Evolutionary conservation across 495 filamentous ascomycete species (phyloP).

Genomic region (Talaromyces ruber): DNA sequence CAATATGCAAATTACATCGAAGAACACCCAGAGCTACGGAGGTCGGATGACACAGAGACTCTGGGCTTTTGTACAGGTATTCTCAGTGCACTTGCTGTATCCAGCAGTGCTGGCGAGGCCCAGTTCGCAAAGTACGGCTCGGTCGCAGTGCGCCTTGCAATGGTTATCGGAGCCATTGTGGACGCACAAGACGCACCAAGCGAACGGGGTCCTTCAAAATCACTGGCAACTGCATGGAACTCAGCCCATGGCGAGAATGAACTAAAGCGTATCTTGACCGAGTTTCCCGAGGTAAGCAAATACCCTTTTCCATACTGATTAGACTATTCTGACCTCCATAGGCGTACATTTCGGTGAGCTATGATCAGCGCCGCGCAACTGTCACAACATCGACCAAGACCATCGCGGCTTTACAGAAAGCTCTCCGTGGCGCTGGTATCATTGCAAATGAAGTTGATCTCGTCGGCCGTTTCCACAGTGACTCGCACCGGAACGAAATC

Average conservation of each 20-base stretch:
- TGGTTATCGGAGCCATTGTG: constrained; percentile 28
- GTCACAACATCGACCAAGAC: constrained; percentile 18
- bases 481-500: constrained; percentile 9
- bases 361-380: constrained; percentile 11
- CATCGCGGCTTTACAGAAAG: constrained; percentile 13
- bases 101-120: constrained; percentile 11
- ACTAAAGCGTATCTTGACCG: not conserved
- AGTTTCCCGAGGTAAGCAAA: not conserved
- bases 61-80: constrained; percentile 22
- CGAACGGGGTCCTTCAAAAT: not conserved
- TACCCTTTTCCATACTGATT: not conserved
- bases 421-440: constrained; percentile 28
- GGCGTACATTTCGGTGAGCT: constrained; percentile 8
- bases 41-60: not conserved
- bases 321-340: not conserved
- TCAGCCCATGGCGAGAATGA: not conserved
- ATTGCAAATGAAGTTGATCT: constrained; percentile 10
- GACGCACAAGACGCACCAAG: constrained; percentile 28
- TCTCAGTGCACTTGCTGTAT: constrained; percentile 29
- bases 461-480: constrained; percentile 24
- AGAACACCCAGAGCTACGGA: not conserved
- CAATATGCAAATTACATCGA: constrained; percentile 14
- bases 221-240: not conserved
- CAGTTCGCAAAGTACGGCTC: constrained; percentile 27
- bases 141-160: constrained; percentile 29